Evolutionary conservation across 306 rosid genomes (phyloP).

Genomic region (Dicorynia guianensis): DNA sequence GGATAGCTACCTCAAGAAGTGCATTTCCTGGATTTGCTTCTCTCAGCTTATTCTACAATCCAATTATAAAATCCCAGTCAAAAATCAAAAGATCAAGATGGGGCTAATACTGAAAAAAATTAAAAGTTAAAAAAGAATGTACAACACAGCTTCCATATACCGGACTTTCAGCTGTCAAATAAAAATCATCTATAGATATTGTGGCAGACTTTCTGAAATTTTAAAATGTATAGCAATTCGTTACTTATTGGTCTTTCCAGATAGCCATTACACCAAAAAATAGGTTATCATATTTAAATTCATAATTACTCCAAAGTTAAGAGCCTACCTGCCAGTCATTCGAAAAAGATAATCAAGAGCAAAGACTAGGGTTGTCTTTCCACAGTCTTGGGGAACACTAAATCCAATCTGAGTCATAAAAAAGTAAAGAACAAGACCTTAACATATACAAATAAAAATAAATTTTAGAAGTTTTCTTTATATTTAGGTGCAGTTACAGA

Average conservation of each 20-base stretch:
- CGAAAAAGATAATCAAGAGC: constrained; percentile 88
- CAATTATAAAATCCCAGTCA: constrained; percentile 42
- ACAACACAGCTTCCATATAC: constrained; percentile 48
- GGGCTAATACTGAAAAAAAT: background rate
- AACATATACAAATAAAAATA: too few relatives aligned
- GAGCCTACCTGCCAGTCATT: constrained; percentile 59
- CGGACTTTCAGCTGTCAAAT: constrained; percentile 88
- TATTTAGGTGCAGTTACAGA: constrained; percentile 18
- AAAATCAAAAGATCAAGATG: constrained; percentile 21
- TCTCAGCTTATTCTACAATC: constrained; percentile 75
- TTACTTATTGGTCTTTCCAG: constrained; percentile 3
- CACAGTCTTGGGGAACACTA: constrained; percentile 99
- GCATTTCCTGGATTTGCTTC: constrained; percentile 78
- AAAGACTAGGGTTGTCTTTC: constrained; percentile 94
- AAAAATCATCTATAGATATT: constrained; percentile 90
- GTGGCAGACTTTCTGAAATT: constrained; percentile 86
- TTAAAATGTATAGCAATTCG: constrained; percentile 40
- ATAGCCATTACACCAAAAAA: constrained; percentile 7
- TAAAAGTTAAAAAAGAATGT: background rate
- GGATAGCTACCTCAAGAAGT: constrained; percentile 81
- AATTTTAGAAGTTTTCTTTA: background rate
- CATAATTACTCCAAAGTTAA: constrained; percentile 22
- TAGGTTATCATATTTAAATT: constrained; percentile 15
- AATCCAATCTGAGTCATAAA: constrained; percentile 78
- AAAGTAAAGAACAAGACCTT: constrained; percentile 29